Evolutionary conservation across 257 asterid species (phyloP).

Genomic region (Buddleja alternifolia): DNA sequence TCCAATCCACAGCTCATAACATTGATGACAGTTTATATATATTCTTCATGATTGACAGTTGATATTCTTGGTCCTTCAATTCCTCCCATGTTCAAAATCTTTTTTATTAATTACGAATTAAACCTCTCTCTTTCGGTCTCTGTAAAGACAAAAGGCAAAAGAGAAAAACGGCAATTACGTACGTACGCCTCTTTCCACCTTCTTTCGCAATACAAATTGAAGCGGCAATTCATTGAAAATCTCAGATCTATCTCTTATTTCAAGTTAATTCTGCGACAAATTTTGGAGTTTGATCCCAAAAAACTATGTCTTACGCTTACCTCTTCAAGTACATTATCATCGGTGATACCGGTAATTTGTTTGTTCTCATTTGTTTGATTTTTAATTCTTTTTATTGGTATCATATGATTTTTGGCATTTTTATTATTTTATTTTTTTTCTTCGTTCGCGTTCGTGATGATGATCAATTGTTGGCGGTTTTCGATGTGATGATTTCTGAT

Average conservation of each 20-base stretch:
- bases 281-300: conserved; percentile 31
- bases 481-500: conserved; percentile 16
- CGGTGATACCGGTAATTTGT: conserved; percentile 56
- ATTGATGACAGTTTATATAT: no score
- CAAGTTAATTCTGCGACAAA: not conserved
- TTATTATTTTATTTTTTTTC: not conserved
- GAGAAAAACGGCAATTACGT: no score
- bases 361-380: not conserved
- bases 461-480: not conserved
- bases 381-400: not conserved
- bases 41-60: no score
- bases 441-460: not conserved
- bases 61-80: no score
- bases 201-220: not conserved
- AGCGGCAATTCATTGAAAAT: not conserved
- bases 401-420: not conserved
- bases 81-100: no score
- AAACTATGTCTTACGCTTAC: conserved; percentile 59
- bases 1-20: no score
- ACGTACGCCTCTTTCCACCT: no score
- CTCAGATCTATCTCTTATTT: conserved; percentile 1
- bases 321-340: conserved; percentile 67
- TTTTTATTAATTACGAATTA: no score
- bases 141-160: no score
- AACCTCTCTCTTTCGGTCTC: no score